Percentiles rank a stretch among this genome's conserved stretches.
phyloP scores from a whole-genome alignment of 345 rosid genomes.

The Acer negundo region DNA sequence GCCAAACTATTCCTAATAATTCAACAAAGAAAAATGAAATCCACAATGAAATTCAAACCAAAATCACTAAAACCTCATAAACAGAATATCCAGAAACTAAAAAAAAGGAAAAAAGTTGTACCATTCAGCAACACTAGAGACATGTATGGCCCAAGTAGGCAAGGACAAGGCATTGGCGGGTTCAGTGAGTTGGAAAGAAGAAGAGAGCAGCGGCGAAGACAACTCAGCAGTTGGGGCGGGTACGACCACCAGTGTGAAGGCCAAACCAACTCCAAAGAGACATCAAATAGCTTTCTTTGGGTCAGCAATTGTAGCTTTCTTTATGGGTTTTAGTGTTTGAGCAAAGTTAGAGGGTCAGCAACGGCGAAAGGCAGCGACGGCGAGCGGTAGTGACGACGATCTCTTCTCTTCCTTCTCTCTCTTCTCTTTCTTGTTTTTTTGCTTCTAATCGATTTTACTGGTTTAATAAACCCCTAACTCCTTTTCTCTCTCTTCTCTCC shows the following conservation, averaged over 20 bases:
- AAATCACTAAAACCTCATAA: neutral
- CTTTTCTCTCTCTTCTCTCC: no score
- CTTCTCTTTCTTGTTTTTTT: no score
- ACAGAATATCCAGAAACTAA: slow-evolving; percentile 3
- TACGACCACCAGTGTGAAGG: slow-evolving; percentile 36
- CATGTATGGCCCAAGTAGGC: slow-evolving; percentile 95
- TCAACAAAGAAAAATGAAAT: neutral
- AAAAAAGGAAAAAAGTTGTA: slow-evolving; percentile 15
- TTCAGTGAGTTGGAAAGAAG: slow-evolving; percentile 53
- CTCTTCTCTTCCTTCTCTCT: no score
- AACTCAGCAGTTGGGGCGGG: slow-evolving; percentile 57
- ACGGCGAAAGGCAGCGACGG: no score
- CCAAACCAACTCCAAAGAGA: slow-evolving; percentile 62
- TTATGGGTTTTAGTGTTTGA: slow-evolving; percentile 1
- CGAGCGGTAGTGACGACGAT: no score
- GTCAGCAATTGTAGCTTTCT: slow-evolving; percentile 20
- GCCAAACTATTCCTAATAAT: neutral
- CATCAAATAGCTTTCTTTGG: slow-evolving; percentile 30
- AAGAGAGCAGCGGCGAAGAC: slow-evolving; percentile 32
- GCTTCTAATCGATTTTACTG: no score
- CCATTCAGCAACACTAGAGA: slow-evolving; percentile 94
- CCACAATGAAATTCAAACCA: neutral
- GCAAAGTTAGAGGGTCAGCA: slow-evolving; percentile 39
- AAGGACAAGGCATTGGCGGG: slow-evolving; percentile 86
- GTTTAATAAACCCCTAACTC: no score